Evolutionary conservation across 140 eudicot genomes (phyloP).

Genomic region (Senecio squalidus): DNA sequence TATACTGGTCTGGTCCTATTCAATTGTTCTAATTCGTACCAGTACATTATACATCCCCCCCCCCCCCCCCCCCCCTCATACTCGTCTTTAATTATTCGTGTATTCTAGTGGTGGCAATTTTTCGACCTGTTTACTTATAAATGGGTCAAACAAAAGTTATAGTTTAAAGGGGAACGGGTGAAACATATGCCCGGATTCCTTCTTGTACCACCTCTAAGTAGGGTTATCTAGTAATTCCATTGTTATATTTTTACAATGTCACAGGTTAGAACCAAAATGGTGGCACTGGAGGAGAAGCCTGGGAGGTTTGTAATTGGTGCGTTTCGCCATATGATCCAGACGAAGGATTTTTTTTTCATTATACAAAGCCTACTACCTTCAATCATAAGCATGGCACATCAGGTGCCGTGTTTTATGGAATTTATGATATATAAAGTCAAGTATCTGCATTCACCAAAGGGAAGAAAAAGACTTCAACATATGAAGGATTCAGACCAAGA

Average conservation of each 20-base stretch:
- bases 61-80: too few species aligned
- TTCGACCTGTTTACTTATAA: not conserved
- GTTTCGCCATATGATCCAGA: slow-evolving; percentile 65
- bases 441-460: slow-evolving; percentile 87
- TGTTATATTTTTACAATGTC: not conserved
- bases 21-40: too few species aligned
- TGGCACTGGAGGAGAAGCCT: slow-evolving; percentile 93
- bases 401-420: slow-evolving; percentile 92
- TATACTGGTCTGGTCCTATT: too few species aligned
- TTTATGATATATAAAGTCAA: slow-evolving; percentile 86
- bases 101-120: not conserved
- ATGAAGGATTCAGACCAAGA: slow-evolving; percentile 65
- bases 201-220: too few species aligned
- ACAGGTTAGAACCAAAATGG: slow-evolving; percentile 92
- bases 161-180: not conserved
- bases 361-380: slow-evolving; percentile 83
- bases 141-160: too few species aligned
- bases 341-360: slow-evolving; percentile 91
- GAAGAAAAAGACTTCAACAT: slow-evolving; percentile 60
- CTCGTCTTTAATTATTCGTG: too few species aligned
- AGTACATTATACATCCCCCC: too few species aligned
- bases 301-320: slow-evolving; percentile 82
- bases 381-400: slow-evolving; percentile 96
- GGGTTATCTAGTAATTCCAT: too few species aligned
- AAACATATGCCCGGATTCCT: too few species aligned